Evolutionary conservation across 192 early-diverging fungal genomes (phyloP), one percentile per base, ranked within the genome.

Genomic region (Linnemannia elongata): DNA sequence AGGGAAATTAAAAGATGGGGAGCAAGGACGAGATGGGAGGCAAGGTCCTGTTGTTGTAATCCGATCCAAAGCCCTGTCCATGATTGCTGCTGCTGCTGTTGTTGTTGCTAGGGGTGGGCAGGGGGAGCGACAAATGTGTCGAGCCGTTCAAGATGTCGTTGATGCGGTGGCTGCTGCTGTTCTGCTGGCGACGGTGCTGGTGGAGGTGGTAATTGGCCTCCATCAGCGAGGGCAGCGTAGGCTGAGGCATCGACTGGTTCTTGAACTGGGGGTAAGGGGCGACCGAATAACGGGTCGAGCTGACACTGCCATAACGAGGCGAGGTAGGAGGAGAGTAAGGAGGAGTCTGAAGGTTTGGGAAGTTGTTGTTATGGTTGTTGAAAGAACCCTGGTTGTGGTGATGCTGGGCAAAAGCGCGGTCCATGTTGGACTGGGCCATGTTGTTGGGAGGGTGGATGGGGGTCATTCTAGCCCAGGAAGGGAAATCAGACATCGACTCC

Each of bases 201-300:
- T 87, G 85, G 22, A 87, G 80, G 72, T 81, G 81, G 68, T 81
- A 87, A 80, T 81, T 87, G 47, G 63, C 63, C 72, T 87, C 85
- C 85, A 87, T 87, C 70, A 81, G 42, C 7, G 76, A 87, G 18
- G 85, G 85, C 55, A 81, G 72, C 44, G 33, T 66, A 1, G 79
- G 38, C 75, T 81, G 79, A 1, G 68, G 78, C 42, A 49, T 38
- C 15, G 52, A 39, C 71, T 86, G 78, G 39, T 38, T 77, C 52
- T 87, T 87, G 85, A 81, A 87, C 47, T 80, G 85, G 18, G 85
- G 85, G 49, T 87, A 87, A 38, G 85, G 85, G 17, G 85, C 85
- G 22, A 81, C 79, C 12, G 85, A 72, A 78, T 87, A 87, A 33
- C 85, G 52, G 9, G 75, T 81, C 75, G 85, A 74, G 55, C 76